Conservation (phyloP, 1,284 basidiomycete species). For the Boletus smithii region DNA sequence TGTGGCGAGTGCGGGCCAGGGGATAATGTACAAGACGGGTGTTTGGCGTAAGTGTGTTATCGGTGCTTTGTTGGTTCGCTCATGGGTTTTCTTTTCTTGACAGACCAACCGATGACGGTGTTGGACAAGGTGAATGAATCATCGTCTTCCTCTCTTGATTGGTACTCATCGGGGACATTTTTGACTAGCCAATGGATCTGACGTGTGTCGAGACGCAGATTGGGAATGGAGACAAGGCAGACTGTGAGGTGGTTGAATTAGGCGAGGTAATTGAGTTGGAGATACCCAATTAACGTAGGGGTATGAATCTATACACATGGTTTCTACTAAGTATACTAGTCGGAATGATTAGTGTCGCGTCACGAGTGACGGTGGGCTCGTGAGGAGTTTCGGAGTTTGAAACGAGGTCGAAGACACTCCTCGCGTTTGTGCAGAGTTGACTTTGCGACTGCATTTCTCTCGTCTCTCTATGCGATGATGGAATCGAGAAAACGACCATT, state of each 20-base stretch:
- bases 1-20: constrained; percentile 73
- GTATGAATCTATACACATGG: too few relatives aligned
- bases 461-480: constrained; percentile 37
- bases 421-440: too few relatives aligned
- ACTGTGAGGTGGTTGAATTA: constrained; percentile 76
- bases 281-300: constrained; percentile 3
- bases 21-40: constrained; percentile 76
- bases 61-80: background rate
- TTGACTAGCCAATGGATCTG: constrained; percentile 66
- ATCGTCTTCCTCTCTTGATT: background rate
- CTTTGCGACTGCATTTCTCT: too few relatives aligned
- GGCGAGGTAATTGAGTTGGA: constrained; percentile 39
- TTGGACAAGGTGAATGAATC: constrained; percentile 56
- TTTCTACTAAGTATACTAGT: too few relatives aligned
- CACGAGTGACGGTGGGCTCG: too few relatives aligned
- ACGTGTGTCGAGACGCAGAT: constrained; percentile 84
- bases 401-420: constrained; percentile 11
- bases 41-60: constrained; percentile 76
- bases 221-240: constrained; percentile 63
- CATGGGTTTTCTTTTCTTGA: background rate
- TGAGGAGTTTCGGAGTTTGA: constrained; percentile 33
- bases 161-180: constrained; percentile 6
- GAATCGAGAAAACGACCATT: constrained; percentile 64
- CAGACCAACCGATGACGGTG: constrained; percentile 84
- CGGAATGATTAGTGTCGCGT: too few relatives aligned